A percentile compares a stretch with the other conserved stretches of the same genome.
Evolutionary conservation across 73 alveolate species (phyloP).

Genomic region (Paramecium biaurelia): DNA sequence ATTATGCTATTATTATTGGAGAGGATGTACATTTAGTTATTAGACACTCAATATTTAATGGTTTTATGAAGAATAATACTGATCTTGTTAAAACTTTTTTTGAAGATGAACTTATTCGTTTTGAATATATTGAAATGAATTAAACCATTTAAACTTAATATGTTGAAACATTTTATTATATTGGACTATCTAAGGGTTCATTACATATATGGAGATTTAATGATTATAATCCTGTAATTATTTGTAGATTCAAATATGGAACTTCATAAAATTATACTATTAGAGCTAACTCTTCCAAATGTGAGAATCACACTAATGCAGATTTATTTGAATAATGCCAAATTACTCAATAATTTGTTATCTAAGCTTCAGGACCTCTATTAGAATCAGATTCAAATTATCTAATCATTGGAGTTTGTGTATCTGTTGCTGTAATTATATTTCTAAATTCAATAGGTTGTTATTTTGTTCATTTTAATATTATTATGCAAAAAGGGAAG

Average conservation of each 20-base stretch:
- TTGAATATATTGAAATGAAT: background rate
- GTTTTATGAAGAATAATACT: background rate
- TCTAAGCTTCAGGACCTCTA: background rate
- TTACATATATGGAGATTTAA: background rate
- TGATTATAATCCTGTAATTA: constrained; percentile 4
- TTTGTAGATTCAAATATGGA: background rate
- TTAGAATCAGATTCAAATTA: background rate
- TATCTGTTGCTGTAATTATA: background rate
- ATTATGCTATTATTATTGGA: constrained; percentile 35
- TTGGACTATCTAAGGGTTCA: constrained; percentile 7
- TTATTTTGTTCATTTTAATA: background rate
- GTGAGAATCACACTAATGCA: background rate
- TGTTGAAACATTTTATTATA: background rate
- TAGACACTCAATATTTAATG: constrained; percentile 30
- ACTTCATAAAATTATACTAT: background rate
- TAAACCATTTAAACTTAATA: background rate
- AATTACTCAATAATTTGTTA: background rate
- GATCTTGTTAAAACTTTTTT: constrained; percentile 1
- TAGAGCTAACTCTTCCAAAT: background rate
- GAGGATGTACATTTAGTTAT: constrained; percentile 29
- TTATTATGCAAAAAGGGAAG: background rate
- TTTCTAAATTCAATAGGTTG: background rate
- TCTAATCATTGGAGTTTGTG: background rate
- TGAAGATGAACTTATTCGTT: constrained; percentile 7
- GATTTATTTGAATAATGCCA: constrained; percentile 9